These are phyloP conservation scores for Amanita phalloides DNA, from an alignment of 768 basidiomycete genomes.

Conservation along the genomic window DNA sequence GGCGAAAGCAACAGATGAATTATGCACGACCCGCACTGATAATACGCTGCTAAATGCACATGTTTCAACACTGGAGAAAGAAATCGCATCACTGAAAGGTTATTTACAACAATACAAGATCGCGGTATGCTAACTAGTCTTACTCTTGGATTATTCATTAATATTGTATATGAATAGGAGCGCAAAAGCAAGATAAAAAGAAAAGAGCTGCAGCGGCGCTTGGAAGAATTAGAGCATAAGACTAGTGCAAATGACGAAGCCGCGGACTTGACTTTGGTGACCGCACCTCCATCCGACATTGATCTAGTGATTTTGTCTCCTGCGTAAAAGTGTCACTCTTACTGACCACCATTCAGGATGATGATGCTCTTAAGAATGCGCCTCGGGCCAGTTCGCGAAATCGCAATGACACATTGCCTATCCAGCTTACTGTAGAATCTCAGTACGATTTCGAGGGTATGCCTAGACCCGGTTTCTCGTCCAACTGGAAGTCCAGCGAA, in stretches of 20 bases:
- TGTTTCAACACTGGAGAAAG: conserved; percentile 16
- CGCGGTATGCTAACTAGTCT: conserved; percentile 13
- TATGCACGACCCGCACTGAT: conserved; percentile 11
- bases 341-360: not conserved
- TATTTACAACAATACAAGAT: conserved; percentile 18
- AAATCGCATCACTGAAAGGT: conserved; percentile 19
- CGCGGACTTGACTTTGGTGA: not conserved
- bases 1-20: conserved; percentile 16
- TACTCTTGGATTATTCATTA: not conserved
- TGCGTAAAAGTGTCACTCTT: not conserved
- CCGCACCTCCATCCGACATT: not conserved
- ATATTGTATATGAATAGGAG: not conserved
- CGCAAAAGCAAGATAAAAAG: conserved; percentile 7
- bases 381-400: not conserved
- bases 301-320: not conserved
- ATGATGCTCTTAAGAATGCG: not conserved
- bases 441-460: conserved; percentile 26
- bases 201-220: conserved; percentile 8
- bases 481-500: conserved; percentile 11
- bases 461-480: conserved; percentile 27
- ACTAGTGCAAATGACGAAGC: not conserved
- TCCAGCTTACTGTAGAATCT: conserved; percentile 9
- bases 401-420: not conserved
- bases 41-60: conserved; percentile 10
- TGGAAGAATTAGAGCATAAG: conserved; percentile 9